Percentiles rank a stretch among this genome's conserved stretches.
Evolutionary conservation across 768 basidiomycete species (phyloP).

Genomic region (Russula compacta): DNA sequence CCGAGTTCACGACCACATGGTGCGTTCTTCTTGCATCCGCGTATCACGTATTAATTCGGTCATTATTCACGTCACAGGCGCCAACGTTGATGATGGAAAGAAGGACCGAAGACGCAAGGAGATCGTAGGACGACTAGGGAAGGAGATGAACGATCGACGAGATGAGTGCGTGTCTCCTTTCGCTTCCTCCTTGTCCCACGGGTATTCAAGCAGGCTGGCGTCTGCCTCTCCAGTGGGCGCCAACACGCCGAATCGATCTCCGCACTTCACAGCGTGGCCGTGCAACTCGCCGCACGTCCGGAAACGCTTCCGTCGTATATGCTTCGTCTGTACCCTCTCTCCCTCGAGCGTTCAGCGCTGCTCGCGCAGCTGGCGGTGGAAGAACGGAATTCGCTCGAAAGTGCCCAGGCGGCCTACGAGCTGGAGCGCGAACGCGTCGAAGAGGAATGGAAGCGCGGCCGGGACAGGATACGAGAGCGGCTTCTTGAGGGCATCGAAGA

Average conservation of each 20-base stretch:
- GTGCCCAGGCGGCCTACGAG: slow-evolving; percentile 60
- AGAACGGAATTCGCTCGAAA: slow-evolving; percentile 59
- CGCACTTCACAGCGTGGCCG: slow-evolving; percentile 46
- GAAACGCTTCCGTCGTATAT: slow-evolving; percentile 57
- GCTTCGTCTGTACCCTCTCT: slow-evolving; percentile 61
- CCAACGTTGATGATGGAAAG: slow-evolving; percentile 36
- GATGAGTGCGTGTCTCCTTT: slow-evolving; percentile 50
- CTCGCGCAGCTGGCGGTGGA: slow-evolving; percentile 58
- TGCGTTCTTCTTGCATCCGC: neutral
- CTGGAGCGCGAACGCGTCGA: slow-evolving; percentile 75
- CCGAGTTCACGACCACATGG: slow-evolving; percentile 8
- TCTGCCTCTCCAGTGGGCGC: slow-evolving; percentile 36
- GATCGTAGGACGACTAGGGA: slow-evolving; percentile 57
- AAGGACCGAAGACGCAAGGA: slow-evolving; percentile 65
- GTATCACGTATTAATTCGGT: neutral
- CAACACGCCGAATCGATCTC: slow-evolving; percentile 56
- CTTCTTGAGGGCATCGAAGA: slow-evolving; percentile 82
- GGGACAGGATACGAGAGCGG: slow-evolving; percentile 66
- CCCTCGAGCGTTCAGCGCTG: slow-evolving; percentile 68
- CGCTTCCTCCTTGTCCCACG: slow-evolving; percentile 6
- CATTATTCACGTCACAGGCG: slow-evolving; percentile 13
- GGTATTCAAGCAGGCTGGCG: slow-evolving; percentile 3
- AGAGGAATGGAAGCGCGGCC: slow-evolving; percentile 71
- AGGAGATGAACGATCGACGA: slow-evolving; percentile 63
- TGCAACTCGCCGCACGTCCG: slow-evolving; percentile 60